Base-by-base conservation (phyloP, 495 filamentous ascomycete species). In the Neurospora pannonica region DNA sequence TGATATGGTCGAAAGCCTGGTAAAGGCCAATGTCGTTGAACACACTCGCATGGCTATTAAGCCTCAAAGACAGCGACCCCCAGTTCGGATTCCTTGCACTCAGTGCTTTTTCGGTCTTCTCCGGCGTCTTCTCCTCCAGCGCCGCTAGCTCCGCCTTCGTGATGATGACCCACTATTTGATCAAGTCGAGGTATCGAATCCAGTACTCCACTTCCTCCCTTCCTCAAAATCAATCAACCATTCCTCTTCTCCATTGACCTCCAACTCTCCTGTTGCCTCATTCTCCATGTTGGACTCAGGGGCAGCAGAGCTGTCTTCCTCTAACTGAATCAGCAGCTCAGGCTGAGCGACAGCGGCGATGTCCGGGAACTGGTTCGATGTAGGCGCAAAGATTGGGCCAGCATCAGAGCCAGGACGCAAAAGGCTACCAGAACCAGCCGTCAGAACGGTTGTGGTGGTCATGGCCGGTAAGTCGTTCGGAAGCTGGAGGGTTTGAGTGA, bases 141-240 rank as follows among this genome's bases (percentile, higher is more conserved):
- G n/a, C n/a, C n/a, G n/a, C n/a, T n/a, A n/a, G n/a, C n/a, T n/a
- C n/a, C n/a, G n/a, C n/a, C n/a, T n/a, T n/a, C n/a, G n/a, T n/a
- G n/a, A n/a, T n/a, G n/a, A n/a, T n/a, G n/a, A n/a, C n/a, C n/a
- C n/a, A n/a, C n/a, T n/a, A n/a, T n/a, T n/a, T n/a, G n/a, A n/a
- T n/a, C n/a, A n/a, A n/a, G n/a, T n/a, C n/a, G n/a, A n/a, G n/a
- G n/a, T n/a, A n/a, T n/a, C n/a, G n/a, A n/a, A n/a, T n/a, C n/a
- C n/a, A n/a, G n/a, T n/a, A n/a, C n/a, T n/a, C n/a, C n/a, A n/a
- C n/a, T n/a, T n/a, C n/a, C n/a, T n/a, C n/a, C n/a, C n/a, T n/a
- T n/a, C n/a, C n/a, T n/a, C n/a, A n/a, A 77, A 39, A n/a, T 74
- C 42, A 38, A 77, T 77, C 24, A 77, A 39, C 72, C 71, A 77